phyloP scores from a whole-genome alignment of 1,284 basidiomycete species.

The Ustilago nuda region DNA sequence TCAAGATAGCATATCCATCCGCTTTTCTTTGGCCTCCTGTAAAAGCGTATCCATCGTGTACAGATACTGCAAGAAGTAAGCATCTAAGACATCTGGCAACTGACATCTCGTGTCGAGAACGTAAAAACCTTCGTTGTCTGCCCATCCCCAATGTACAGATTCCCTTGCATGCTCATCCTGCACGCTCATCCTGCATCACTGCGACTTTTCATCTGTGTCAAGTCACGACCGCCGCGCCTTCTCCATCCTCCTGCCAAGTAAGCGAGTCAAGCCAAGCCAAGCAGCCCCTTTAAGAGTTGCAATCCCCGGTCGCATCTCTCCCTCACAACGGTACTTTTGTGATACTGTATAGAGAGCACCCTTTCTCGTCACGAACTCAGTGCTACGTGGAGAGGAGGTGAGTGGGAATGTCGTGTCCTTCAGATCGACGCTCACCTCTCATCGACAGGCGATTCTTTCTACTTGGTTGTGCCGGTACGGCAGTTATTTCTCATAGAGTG shows the following conservation, averaged over 20 bases:
- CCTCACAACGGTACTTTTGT: not conserved
- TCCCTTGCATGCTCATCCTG: slow-evolving; percentile 8
- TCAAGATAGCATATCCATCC: not conserved
- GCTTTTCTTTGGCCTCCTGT: not conserved
- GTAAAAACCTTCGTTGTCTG: not conserved
- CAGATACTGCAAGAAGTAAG: not conserved
- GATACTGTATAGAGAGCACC: not conserved
- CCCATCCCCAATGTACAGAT: not conserved
- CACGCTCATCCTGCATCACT: not conserved
- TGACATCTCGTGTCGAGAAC: not conserved
- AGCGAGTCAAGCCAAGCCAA: not conserved
- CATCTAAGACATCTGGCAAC: not conserved
- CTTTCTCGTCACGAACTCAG: not conserved
- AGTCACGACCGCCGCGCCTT: not conserved
- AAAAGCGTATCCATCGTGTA: too few species aligned
- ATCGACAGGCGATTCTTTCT: not conserved
- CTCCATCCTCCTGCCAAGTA: not conserved
- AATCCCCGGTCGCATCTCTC: too few species aligned
- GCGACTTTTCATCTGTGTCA: not conserved
- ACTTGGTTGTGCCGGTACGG: too few species aligned
- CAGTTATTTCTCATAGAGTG: too few species aligned
- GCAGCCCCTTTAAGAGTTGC: not conserved
- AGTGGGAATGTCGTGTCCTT: not conserved
- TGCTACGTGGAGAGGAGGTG: not conserved
- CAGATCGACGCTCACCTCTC: not conserved